A percentile compares a stretch with the other conserved stretches of the same genome.
These are phyloP conservation scores for Ramalina intermedia DNA, from an alignment of 495 filamentous ascomycete genomes.

Conservation along the genomic window DNA sequence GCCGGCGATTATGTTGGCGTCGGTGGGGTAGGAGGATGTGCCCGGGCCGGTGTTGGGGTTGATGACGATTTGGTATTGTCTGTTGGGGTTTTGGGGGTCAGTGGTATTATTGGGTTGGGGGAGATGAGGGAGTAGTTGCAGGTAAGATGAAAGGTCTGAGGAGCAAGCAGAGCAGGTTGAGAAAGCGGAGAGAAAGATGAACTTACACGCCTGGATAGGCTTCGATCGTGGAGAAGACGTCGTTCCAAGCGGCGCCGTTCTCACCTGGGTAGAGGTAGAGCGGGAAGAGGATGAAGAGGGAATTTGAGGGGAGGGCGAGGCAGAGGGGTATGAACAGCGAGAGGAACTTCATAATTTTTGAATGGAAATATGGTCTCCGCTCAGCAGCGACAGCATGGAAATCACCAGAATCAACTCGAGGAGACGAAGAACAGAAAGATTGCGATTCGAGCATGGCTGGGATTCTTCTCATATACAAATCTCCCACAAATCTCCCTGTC, in stretches of 20 bases:
- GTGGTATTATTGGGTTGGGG: too few species aligned
- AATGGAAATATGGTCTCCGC: neutral
- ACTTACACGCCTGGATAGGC: constrained; percentile 19
- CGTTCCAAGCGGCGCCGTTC: constrained; percentile 25
- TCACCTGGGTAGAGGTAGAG: constrained; percentile 33
- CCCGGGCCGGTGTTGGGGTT: constrained; percentile 36
- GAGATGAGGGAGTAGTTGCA: too few species aligned
- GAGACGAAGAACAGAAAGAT: too few species aligned
- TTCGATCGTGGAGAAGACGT: constrained; percentile 22
- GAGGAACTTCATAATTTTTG: neutral
- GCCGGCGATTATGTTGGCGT: constrained; percentile 19
- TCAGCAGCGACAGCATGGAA: too few species aligned
- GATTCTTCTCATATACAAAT: too few species aligned
- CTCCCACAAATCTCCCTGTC: too few species aligned
- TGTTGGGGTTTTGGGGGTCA: too few species aligned
- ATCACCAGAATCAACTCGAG: too few species aligned
- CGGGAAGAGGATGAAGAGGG: constrained; percentile 10
- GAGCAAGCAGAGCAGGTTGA: too few species aligned
- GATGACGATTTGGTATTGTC: constrained; percentile 28
- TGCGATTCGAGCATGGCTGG: too few species aligned
- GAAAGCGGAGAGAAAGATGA: too few species aligned
- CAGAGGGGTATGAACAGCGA: neutral
- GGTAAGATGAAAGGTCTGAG: too few species aligned
- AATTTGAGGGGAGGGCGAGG: neutral
- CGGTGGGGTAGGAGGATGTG: constrained; percentile 14